Percentiles rank a stretch among this genome's conserved stretches.
phyloP scores from a whole-genome alignment of 306 rosid genomes.

The Begonia masoniana region DNA sequence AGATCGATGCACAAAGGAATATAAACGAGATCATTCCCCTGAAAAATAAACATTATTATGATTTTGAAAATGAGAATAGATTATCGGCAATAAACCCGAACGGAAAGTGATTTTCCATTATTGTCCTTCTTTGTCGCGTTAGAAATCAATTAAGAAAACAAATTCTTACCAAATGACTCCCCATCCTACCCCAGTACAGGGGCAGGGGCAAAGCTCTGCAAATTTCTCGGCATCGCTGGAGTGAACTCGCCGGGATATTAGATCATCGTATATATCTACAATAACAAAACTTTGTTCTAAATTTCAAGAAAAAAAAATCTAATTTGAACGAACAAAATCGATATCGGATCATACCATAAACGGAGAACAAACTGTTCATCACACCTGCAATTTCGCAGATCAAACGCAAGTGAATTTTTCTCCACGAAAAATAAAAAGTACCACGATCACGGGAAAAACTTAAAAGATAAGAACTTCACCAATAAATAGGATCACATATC shows the following conservation, averaged over 20 bases:
- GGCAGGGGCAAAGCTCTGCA: constrained; percentile 94
- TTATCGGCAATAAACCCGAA: too few species aligned
- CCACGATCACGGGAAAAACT: neutral
- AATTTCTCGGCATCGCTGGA: constrained; percentile 97
- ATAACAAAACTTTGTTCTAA: too few species aligned
- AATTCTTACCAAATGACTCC: constrained; percentile 84
- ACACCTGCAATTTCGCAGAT: constrained; percentile 55
- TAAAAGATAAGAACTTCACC: constrained; percentile 33
- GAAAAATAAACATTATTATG: constrained; percentile 4
- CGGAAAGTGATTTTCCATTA: too few species aligned
- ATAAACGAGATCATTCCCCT: constrained; percentile 42
- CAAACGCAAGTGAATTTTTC: constrained; percentile 17
- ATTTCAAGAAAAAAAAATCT: too few species aligned
- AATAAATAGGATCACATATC: constrained; percentile 79
- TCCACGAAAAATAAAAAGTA: constrained; percentile 9
- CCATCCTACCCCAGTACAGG: constrained; percentile 88
- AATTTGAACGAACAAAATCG: too few species aligned
- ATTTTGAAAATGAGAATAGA: too few species aligned
- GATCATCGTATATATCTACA: constrained; percentile 82
- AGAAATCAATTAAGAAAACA: neutral
- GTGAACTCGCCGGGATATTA: constrained; percentile 83
- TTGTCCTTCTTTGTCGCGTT: too few species aligned
- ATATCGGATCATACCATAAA: constrained; percentile 45
- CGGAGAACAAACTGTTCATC: constrained; percentile 97
- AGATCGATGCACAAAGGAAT: constrained; percentile 28